phyloP scores from a whole-genome alignment of 2,329 filamentous ascomycete species.

The Triangularia verruculosa region DNA sequence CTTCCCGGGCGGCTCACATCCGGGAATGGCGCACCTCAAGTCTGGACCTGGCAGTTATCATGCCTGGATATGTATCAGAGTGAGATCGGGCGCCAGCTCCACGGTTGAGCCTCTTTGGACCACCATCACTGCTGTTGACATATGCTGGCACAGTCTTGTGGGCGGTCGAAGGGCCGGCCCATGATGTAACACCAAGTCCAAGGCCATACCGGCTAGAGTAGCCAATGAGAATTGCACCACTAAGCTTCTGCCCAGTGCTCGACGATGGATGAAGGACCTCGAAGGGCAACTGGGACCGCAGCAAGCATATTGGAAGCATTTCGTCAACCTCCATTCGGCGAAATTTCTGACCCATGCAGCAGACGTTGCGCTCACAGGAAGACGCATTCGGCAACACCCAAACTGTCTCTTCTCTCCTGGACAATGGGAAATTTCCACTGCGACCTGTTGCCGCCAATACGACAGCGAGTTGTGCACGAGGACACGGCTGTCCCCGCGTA shows the following conservation, averaged over 20 bases:
- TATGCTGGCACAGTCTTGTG: not conserved
- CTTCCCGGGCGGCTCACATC: conserved; percentile 11
- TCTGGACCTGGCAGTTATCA: not conserved
- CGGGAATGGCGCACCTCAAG: conserved; percentile 4
- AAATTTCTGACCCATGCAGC: not conserved
- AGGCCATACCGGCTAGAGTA: not conserved
- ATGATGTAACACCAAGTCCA: conserved; percentile 5
- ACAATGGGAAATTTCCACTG: not conserved
- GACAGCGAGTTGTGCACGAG: conserved; percentile 6
- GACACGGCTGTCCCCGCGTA: conserved; percentile 9
- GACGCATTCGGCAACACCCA: not conserved
- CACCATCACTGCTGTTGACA: not conserved
- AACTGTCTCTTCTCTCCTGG: not conserved
- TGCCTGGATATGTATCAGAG: not conserved
- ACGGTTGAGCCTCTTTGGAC: conserved; percentile 18
- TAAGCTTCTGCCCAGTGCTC: not conserved
- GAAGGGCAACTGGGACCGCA: not conserved
- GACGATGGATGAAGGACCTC: conserved; percentile 7
- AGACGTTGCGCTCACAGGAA: not conserved
- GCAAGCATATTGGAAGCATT: not conserved
- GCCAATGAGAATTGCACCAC: not conserved
- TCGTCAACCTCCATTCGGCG: not conserved
- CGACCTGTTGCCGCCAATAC: not conserved
- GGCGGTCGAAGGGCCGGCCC: not conserved
- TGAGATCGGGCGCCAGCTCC: conserved; percentile 12